Percentiles rank a stretch among this genome's conserved stretches.
Conservation (phyloP, 495 filamentous ascomycete species). For the Astrothelium macrocarpum region DNA sequence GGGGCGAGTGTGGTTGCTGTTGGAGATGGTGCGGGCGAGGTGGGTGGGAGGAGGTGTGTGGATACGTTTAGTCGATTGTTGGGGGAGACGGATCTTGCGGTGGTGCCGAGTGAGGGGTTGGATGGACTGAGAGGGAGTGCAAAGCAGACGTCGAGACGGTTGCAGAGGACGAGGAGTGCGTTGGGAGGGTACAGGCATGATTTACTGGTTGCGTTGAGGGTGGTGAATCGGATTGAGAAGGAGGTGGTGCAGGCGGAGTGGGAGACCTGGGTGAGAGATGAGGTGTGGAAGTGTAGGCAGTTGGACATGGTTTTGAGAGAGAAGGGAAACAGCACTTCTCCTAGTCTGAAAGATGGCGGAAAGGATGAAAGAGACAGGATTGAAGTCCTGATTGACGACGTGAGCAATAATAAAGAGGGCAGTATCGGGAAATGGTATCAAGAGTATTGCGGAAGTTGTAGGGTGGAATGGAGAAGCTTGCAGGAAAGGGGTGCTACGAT, state of each 20-base stretch:
- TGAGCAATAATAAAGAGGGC: conserved; percentile 32
- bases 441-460: conserved; percentile 67
- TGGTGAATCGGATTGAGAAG: conserved; percentile 79
- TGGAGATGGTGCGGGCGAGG: conserved; percentile 28
- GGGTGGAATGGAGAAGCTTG: conserved; percentile 37
- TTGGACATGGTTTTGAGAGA: conserved; percentile 42
- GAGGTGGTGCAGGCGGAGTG: conserved; percentile 80
- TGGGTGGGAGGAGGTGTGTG: conserved; percentile 9
- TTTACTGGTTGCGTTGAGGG: conserved; percentile 76
- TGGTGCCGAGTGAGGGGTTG: background rate
- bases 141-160: conserved; percentile 37
- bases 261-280: conserved; percentile 77
- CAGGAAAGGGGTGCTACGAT: background rate
- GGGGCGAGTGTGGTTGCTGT: conserved; percentile 9
- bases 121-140: background rate
- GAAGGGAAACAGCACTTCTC: conserved; percentile 21
- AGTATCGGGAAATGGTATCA: conserved; percentile 55
- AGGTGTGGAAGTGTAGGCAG: conserved; percentile 57
- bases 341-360: conserved; percentile 15
- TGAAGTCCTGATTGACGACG: conserved; percentile 9
- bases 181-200: conserved; percentile 85
- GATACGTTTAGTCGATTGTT: conserved; percentile 14
- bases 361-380: conserved; percentile 8
- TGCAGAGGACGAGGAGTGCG: conserved; percentile 67
- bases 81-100: background rate